Evolutionary conservation across 257 asterid species (phyloP).

Genomic region (Verbena officinalis): DNA sequence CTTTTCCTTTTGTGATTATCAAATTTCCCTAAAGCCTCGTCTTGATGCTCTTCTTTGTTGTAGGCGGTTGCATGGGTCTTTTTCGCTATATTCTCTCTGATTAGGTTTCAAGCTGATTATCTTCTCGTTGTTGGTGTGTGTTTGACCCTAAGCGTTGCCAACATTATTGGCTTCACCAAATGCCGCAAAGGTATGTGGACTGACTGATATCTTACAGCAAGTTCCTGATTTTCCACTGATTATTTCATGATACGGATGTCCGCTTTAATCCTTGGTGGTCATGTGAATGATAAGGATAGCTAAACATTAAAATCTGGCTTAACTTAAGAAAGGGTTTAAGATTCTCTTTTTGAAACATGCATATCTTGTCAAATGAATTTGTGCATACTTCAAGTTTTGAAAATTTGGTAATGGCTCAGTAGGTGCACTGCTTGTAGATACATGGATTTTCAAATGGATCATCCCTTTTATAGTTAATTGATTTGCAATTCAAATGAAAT

Average conservation of each 20-base stretch:
- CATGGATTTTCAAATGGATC: slow-evolving; percentile 2
- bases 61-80: slow-evolving; percentile 70
- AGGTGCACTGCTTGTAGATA: not conserved
- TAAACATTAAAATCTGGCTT: slow-evolving; percentile 3
- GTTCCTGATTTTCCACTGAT: slow-evolving; percentile 19
- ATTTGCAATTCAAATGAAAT: slow-evolving; percentile 8
- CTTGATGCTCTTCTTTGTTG: not conserved
- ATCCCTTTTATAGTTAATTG: not conserved
- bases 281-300: not conserved
- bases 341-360: slow-evolving; percentile 17
- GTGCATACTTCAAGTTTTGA: not conserved
- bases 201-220: slow-evolving; percentile 17
- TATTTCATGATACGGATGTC: not conserved
- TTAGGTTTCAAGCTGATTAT: slow-evolving; percentile 75
- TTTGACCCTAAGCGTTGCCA: slow-evolving; percentile 92
- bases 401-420: not conserved
- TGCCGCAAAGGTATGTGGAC: slow-evolving; percentile 84
- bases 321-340: not conserved
- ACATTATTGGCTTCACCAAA: slow-evolving; percentile 85
- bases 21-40: slow-evolving; percentile 9
- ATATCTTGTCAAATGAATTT: not conserved
- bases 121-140: slow-evolving; percentile 98
- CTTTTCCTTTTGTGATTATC: not conserved
- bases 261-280: not conserved
- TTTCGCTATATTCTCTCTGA: slow-evolving; percentile 61